A percentile compares a stretch with the other conserved stretches of the same genome.
These are phyloP conservation scores for Rubus parviflorus DNA, from an alignment of 306 rosid genomes.

Conservation along the genomic window DNA sequence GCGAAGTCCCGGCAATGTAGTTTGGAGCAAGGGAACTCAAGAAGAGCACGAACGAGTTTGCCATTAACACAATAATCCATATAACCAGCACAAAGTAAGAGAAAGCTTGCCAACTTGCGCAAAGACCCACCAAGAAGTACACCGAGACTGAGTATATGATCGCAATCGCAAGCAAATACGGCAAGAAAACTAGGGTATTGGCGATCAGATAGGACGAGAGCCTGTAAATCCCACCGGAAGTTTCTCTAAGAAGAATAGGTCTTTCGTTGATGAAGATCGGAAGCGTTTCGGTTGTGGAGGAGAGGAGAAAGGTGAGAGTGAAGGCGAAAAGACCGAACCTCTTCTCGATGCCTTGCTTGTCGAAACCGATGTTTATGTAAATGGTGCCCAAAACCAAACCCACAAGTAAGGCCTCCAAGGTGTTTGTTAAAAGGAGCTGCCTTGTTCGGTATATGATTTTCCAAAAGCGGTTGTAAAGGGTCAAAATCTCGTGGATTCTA, in stretches of 20 bases:
- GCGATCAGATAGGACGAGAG: conserved; percentile 88
- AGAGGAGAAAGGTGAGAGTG: conserved; percentile 84
- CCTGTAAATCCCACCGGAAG: conserved; percentile 83
- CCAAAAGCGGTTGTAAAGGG: conserved; percentile 71
- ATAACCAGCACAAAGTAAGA: conserved; percentile 74
- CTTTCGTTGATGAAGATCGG: conserved; percentile 88
- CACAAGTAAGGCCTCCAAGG: conserved; percentile 74
- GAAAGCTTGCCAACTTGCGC: conserved; percentile 78
- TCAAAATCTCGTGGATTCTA: conserved; percentile 60
- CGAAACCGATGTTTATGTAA: conserved; percentile 77
- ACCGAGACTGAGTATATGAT: conserved; percentile 73
- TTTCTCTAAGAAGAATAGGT: conserved; percentile 79
- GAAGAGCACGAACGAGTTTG: conserved; percentile 79
- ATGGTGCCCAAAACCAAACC: conserved; percentile 91
- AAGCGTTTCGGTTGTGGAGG: conserved; percentile 83
- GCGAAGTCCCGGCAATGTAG: conserved; percentile 86
- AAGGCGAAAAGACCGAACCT: conserved; percentile 87
- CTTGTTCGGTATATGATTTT: conserved; percentile 74
- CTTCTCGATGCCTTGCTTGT: conserved; percentile 71
- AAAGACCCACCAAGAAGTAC: conserved; percentile 85
- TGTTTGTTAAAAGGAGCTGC: conserved; percentile 76
- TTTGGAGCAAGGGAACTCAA: conserved; percentile 86
- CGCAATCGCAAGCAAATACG: conserved; percentile 68
- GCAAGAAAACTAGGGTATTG: conserved; percentile 88
- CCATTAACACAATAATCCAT: conserved; percentile 77